Base-by-base conservation (phyloP, 2,329 filamentous ascomycete species). In the Colletotrichum eleusines region DNA sequence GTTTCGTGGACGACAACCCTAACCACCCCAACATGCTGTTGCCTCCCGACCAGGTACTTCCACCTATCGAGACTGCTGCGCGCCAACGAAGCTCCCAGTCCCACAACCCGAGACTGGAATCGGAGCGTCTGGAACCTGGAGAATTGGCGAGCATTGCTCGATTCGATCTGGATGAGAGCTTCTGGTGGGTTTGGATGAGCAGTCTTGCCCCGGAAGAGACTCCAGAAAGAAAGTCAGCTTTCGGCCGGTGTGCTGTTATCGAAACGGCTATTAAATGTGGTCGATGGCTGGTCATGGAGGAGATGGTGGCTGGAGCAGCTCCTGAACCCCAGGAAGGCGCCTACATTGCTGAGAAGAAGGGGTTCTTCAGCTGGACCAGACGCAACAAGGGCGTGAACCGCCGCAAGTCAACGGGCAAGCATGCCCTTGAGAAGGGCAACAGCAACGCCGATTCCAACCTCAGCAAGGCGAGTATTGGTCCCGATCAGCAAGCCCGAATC, bases 181-280 rank as follows among this genome's bases (percentile, higher is more conserved):
- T 99, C 80, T 99, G 96, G 96, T 98, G 96, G 95, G 96, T 98
- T 5, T 99, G 96, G 96, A 98, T 99, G 87, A 97, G 90, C 75
- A 98, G 95, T 85, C 84, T 99, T 76, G 94, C 95, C 1, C 92
- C 91, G 0, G 96, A 99, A 77, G 96, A 99, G 82, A 93, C 95
- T 0, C 82, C 90, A 0, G 88, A 91, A 57, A 90, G 96, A 72
- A 99, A 99, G 79, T 92, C 95, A 7, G 94, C 95, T 0, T 99
- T 99, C 79, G 96, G 96, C 46, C 89, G 96, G 73, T 99, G 96
- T 77, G 94, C 96, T 26, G 87, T 99, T 48, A 88, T 98, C 55
- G 96, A 99, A 80, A 98, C 96, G 0, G 86, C 89, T 18, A 96
- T 98, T 72, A 85, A 87, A 51, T 89, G 90, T 64, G 94, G 94